Evolutionary conservation across 768 basidiomycete genomes (phyloP).

Genomic region (Tricholoma matsutake): DNA sequence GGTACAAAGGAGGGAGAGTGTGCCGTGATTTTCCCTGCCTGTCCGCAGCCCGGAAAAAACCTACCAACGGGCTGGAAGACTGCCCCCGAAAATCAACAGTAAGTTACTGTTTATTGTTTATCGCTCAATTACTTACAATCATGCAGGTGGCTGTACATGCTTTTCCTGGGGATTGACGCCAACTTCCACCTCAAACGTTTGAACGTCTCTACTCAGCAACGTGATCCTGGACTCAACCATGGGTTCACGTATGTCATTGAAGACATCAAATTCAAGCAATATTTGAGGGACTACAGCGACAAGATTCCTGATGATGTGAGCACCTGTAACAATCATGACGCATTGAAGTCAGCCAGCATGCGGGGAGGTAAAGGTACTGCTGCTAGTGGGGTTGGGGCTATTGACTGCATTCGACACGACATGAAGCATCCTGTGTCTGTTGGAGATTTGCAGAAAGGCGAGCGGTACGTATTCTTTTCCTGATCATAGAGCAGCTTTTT

Average conservation of each 20-base stretch:
- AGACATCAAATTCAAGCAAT: constrained; percentile 6
- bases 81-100: constrained; percentile 1
- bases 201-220: constrained; percentile 14
- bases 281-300: too few species aligned
- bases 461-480: constrained; percentile 7
- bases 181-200: constrained; percentile 21
- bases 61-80: constrained; percentile 18
- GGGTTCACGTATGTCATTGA: too few species aligned
- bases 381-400: too few species aligned
- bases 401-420: too few species aligned
- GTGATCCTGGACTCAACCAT: too few species aligned
- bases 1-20: constrained; percentile 15
- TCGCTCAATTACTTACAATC: neutral
- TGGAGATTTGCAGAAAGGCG: constrained; percentile 4
- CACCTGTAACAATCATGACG: too few species aligned
- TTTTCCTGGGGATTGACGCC: too few species aligned
- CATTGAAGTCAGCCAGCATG: too few species aligned
- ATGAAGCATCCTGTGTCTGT: neutral
- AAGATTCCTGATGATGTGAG: too few species aligned
- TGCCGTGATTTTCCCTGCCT: constrained; percentile 23
- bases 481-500: too few species aligned
- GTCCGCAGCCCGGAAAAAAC: constrained; percentile 11
- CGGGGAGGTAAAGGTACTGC: too few species aligned
- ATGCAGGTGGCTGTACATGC: neutral
- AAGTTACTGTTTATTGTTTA: neutral